Evolutionary conservation across 2,329 filamentous ascomycete species (phyloP).

Genomic region (Colletotrichum salicis): DNA sequence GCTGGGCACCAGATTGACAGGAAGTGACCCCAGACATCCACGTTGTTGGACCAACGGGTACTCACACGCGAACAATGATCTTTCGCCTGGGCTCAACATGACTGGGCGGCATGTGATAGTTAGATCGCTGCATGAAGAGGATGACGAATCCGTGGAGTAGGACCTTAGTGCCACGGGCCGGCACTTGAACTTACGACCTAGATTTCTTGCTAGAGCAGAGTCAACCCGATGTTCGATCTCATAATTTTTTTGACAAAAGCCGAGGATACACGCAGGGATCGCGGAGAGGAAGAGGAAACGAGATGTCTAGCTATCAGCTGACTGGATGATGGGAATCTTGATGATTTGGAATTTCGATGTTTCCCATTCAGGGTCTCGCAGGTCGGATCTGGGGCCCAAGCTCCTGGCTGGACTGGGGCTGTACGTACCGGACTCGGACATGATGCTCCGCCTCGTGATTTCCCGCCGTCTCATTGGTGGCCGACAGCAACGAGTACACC

Average conservation of each 20-base stretch:
- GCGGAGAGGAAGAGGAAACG: neutral
- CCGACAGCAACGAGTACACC: rapidly evolving
- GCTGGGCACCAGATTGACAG: neutral
- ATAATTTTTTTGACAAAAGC: too few species aligned
- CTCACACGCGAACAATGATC: neutral
- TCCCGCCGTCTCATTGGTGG: neutral
- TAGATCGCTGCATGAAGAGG: neutral
- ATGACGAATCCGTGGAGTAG: neutral
- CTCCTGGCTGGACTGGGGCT: neutral
- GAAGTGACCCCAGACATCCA: neutral
- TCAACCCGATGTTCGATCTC: too few species aligned
- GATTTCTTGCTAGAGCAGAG: neutral
- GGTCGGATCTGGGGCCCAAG: neutral
- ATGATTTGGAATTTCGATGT: neutral
- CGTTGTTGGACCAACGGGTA: neutral
- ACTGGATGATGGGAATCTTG: neutral
- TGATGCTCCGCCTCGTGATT: neutral
- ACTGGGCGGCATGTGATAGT: neutral
- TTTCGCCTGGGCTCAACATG: neutral
- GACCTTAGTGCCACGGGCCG: too few species aligned
- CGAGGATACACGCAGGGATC: neutral
- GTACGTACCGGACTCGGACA: neutral
- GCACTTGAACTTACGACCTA: neutral
- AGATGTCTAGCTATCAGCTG: neutral
- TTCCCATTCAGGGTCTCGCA: neutral